Evolutionary conservation across 148 eudicot species (phyloP).

Genomic region (Heliamphora exappendiculata): DNA sequence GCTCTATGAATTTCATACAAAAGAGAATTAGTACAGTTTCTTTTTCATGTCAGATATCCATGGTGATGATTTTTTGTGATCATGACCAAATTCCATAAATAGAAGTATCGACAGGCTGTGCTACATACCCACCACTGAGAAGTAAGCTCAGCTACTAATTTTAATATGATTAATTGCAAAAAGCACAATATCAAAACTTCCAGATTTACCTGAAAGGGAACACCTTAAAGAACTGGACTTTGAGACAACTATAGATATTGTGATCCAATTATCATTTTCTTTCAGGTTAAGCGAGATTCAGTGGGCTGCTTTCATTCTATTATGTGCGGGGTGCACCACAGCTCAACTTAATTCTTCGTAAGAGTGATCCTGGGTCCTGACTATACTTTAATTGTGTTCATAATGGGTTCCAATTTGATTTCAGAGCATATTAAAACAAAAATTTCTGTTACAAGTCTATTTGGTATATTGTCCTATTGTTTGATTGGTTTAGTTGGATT

Average conservation of each 20-base stretch:
- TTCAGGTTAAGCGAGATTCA: constrained; percentile 92
- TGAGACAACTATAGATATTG: background rate
- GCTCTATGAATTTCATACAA: background rate
- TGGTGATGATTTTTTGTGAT: background rate
- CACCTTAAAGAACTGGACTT: background rate
- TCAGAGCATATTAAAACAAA: background rate
- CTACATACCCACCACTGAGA: background rate
- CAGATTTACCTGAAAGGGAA: background rate
- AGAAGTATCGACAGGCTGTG: background rate
- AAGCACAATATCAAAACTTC: background rate
- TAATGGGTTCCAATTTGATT: background rate
- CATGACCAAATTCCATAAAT: background rate
- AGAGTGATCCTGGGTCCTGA: constrained; percentile 19
- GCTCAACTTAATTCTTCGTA: constrained; percentile 95
- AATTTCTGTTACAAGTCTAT: background rate
- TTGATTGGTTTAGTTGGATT: background rate
- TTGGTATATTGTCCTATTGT: background rate
- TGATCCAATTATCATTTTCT: constrained; percentile 15
- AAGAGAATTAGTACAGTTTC: background rate
- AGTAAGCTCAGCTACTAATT: background rate
- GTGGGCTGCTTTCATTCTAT: constrained; percentile 94
- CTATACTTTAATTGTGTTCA: background rate
- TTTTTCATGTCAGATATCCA: background rate
- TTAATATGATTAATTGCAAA: background rate
- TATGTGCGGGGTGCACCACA: constrained; percentile 97